Base-by-base conservation (phyloP, 2,329 filamentous ascomycete genomes). In the Aspergillus tamarii region DNA sequence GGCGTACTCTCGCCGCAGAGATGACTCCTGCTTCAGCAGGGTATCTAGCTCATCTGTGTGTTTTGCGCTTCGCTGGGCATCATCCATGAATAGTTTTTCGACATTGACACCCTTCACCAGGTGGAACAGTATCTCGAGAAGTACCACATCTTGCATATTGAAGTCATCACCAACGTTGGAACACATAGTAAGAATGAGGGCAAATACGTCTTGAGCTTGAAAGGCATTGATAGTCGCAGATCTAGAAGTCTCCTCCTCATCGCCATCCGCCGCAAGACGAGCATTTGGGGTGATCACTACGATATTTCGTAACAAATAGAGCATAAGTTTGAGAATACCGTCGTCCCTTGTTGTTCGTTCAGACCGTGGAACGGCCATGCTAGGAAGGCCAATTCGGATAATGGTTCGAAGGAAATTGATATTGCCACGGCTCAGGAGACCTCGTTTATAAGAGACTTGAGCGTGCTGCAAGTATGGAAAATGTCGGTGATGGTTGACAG, bases 81-180 rank as follows among this genome's bases (percentile, higher is more conserved):
- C 89, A 67, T 91, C 87, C 86, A 96, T 90, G 76, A 97, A 98
- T 2, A 99, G 81, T 74, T 93, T 92, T 64, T 90, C 87, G 2
- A 91, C 85, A 75, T 97, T 90, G 16, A 98, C 89, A 23, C 94
- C 92, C 77, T 98, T 98, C 63, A 98, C 86, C 1, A 99, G 78
- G 71, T 98, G 93, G 78, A 97, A 99, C 32, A 99, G 80, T 45
- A 94, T 91, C 75, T 99, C 95, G 80, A 99, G 87, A 26, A 97
- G 79, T n/a, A 93, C 85, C 2, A 94, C 89, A 74, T 98, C 94
- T 70, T 98, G 93, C 19, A 89, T 88, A 65, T 90, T 89, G 76
- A 97, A 99, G 71, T 98, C 94, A 46, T 97, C 93, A 39, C 92
- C 92, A 82, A 97, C 94, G 66, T 94, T 96, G 2, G 94, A 97